Evolutionary conservation across 305 asterid genomes (phyloP), one percentile per base, ranked within the genome.

Genomic region (Coffea humblotiana): DNA sequence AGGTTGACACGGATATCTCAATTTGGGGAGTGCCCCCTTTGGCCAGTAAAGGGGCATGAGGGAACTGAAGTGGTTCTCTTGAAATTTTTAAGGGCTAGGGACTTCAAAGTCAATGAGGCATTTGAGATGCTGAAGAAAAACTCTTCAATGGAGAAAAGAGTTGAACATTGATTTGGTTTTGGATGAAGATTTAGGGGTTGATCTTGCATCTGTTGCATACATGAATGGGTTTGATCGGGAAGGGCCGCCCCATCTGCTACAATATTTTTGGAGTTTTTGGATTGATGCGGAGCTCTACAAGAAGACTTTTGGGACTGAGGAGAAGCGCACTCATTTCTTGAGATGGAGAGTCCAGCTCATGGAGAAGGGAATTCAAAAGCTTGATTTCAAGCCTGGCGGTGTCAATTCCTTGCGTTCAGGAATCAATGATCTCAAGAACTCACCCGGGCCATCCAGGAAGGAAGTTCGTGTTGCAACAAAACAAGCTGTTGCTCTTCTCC

Each of bases 201-300:
- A 87, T 35, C 90, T 90, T 23, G 82, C 83, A 13, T 21, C 86
- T 29, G 92, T 86, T 29, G 93, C 92, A 37, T 93, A 90, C 77
- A 89, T 91, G 92, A 81, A 90, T 71, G 96, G 98, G 16, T 74
- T 66, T 18, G 96, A 90, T 75, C 83, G 83, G 35, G 85, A 87
- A 61, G 96, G 96, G 95, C 11, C 94, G 88, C 79, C 94, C 97
- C 49, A 85, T 93, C 69, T 92, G 97, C 82, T 93, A 91, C 90
- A 93, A 93, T 78, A 86, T 90, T 40, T 92, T 91, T 35, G 96
- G 97, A 1, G 90, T 77, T 52, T 52, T 63, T 90, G 81, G 91
- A 89, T 74, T 74, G 88, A 84, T 27, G 87, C 85, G 47, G 95
- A 88, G 68, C 51, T 88, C 58, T 88, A 85, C 49, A 86, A 86